Evolutionary conservation across 345 rosid genomes (phyloP), one percentile per base, ranked within the genome.

Genomic region (Moricandia arvensis): DNA sequence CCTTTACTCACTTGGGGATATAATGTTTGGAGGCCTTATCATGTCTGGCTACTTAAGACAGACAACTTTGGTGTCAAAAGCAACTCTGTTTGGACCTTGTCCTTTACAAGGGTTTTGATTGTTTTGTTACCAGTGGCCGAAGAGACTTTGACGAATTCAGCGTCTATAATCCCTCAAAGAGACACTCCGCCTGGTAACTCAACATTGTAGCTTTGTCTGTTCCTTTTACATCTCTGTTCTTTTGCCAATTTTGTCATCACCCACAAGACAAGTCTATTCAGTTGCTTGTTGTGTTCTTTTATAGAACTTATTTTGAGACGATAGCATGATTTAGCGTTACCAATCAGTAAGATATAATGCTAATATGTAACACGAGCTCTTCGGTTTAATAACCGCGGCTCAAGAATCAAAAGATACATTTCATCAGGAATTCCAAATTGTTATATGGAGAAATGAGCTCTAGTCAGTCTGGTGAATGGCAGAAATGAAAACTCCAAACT

Each of bases 121-220:
- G 43, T 81, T 84, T 80, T 84, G 85, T 88, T 82, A 75, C 66
- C 86, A 92, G 99, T 81, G 97, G 98, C 45, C 90, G 85, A 75
- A 89, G 98, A 81, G 97, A 90, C 12, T 94, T 91, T 21, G 96
- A 96, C 0, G 96, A 95, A 54, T 92, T 84, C 86, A 95, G 97
- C 55, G 96, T 92, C 26, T 95, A 87, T 84, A 89, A 88, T 80
- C 92, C 91, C 38, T 72, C 81, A 31, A 89, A 85, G 79, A 86
- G 79, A 70, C 57, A 47, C 55, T 71, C 76, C 7, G n/a, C 72
- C 45, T 62, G 58, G 57, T 62, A 61, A 72, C 35, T 31, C n/a
- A 4, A 31, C 34, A 6, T 47, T 61, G 5, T 34, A 71, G 17
- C 62, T 45, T 43, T 30, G 10, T 9, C 24, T 31, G 58, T 41